These are phyloP conservation scores for Pascua guehoae DNA, from an alignment of 1,284 basidiomycete genomes.

Conservation along the genomic window DNA sequence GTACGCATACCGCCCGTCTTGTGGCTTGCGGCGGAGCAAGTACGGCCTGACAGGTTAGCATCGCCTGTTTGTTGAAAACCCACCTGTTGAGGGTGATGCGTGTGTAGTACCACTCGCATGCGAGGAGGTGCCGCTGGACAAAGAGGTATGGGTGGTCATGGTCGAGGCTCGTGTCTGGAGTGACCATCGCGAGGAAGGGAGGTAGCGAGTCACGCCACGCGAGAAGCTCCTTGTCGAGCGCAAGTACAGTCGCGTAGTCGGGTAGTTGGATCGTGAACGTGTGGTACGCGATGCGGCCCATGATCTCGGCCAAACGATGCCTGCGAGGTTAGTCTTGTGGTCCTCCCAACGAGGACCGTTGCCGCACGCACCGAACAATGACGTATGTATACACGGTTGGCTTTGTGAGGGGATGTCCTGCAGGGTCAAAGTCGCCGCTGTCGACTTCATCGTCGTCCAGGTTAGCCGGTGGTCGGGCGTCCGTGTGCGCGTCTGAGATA, in stretches of 20 bases:
- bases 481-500: slow-evolving; percentile 50
- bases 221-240: slow-evolving; percentile 50
- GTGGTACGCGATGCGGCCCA: slow-evolving; percentile 51
- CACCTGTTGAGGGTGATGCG: slow-evolving; percentile 46
- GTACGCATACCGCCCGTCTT: slow-evolving; percentile 47
- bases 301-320: slow-evolving; percentile 49
- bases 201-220: slow-evolving; percentile 47
- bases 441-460: slow-evolving; percentile 51
- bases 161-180: slow-evolving; percentile 44
- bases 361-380: slow-evolving; percentile 38
- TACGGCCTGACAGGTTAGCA: slow-evolving; percentile 34
- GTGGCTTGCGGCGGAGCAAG: slow-evolving; percentile 47
- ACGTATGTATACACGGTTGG: slow-evolving; percentile 51
- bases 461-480: slow-evolving; percentile 49
- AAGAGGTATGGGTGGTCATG: slow-evolving; percentile 45
- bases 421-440: slow-evolving; percentile 45
- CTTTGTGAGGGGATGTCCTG: slow-evolving; percentile 46
- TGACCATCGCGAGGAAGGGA: slow-evolving; percentile 43
- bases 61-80: not conserved
- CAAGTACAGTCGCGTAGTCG: slow-evolving; percentile 49
- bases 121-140: slow-evolving; percentile 47
- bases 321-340: slow-evolving; percentile 18
- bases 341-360: not conserved
- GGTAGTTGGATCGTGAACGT: slow-evolving; percentile 52
- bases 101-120: slow-evolving; percentile 48